Base-by-base conservation (phyloP, 2,329 filamentous ascomycete genomes). In the Claviceps maximensis region DNA sequence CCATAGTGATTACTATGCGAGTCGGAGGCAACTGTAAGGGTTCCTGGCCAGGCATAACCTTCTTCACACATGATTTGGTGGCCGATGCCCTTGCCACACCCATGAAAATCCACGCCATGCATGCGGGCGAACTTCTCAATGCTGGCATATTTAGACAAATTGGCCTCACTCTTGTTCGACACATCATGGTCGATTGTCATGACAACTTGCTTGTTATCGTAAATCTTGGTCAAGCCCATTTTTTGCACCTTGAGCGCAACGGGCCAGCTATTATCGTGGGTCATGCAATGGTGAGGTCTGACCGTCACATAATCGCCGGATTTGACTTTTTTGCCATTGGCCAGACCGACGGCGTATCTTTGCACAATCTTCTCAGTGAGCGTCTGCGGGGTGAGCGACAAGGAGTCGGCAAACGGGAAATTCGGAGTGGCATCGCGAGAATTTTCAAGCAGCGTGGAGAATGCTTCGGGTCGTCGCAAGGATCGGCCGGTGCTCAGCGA, bases 361-460 rank as follows among this genome's bases (percentile, higher is more conserved):
- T 96, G 90, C 0, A 95, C 84, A 55, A 96, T 95, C 74, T 95
- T 95, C 67, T 96, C 90, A 2, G 87, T 93, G 50, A 95, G 70
- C 2, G 59, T 56, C 38, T 57, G 52, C 3, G 57, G 48, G 3
- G 49, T 33, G 1, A 63, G 10, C 9, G 33, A 13, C 2, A 40
- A 4, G 52, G n/a, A 72, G 70, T 51, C 74, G 65, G 33, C 78
- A 73, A 44, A 76, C 74, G 52, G 83, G 74, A 55, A 85, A 36
- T 15, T 68, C 41, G 77, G 74, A 47, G 77, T 70, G 4, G 80
- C 72, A 4, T 69, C 62, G 33, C 62, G 55, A 2, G 77, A 67
- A 57, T 77, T 77, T 55, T 84, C 76, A 53, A 80, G 73, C 64
- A 86, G 79, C 2, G 82, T 77, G 54, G 80, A 80, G 62, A 87